phyloP scores from a whole-genome alignment of 805 yeast species.

The Candida silvatica region DNA sequence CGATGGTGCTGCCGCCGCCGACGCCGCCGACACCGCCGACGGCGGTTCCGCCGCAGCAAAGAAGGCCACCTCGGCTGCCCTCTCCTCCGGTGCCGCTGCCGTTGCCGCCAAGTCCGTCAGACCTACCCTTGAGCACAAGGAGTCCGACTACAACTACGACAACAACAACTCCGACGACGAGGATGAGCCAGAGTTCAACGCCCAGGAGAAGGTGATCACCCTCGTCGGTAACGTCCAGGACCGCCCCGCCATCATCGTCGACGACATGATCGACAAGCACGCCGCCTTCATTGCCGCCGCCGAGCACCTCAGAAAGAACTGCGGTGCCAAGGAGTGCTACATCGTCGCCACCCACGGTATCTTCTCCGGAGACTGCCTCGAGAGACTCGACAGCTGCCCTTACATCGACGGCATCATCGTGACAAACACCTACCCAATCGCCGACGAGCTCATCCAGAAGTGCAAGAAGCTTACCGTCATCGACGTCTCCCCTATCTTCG shows the following conservation, averaged over 20 bases:
- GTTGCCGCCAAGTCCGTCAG: conserved; percentile 5
- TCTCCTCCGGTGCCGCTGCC: conserved; percentile 26
- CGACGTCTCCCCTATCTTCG: conserved; percentile 91
- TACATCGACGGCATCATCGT: conserved; percentile 90
- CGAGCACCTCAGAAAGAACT: conserved; percentile 89
- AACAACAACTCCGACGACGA: conserved; percentile 85
- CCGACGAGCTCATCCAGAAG: conserved; percentile 45
- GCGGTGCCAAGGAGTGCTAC: conserved; percentile 91
- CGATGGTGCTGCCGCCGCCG: conserved; percentile 35
- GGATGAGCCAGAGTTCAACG: conserved; percentile 56
- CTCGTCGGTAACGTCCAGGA: conserved; percentile 92
- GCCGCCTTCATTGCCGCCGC: conserved; percentile 94
- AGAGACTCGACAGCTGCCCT: conserved; percentile 64
- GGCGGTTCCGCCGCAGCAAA: conserved; percentile 1
- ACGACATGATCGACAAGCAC: conserved; percentile 96
- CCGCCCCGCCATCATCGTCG: conserved; percentile 87
- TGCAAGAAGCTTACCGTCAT: conserved; percentile 73
- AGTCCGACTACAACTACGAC: conserved; percentile 38
- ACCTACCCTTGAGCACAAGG: conserved; percentile 15
- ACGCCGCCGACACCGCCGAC: too few species aligned
- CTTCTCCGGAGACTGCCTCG: conserved; percentile 81
- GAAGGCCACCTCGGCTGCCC: neutral
- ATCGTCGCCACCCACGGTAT: conserved; percentile 95
- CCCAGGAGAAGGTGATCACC: conserved; percentile 82
- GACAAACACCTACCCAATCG: conserved; percentile 92